Base-by-base conservation (phyloP, 164 flowering plant genomes). In the Saururus chinensis region DNA sequence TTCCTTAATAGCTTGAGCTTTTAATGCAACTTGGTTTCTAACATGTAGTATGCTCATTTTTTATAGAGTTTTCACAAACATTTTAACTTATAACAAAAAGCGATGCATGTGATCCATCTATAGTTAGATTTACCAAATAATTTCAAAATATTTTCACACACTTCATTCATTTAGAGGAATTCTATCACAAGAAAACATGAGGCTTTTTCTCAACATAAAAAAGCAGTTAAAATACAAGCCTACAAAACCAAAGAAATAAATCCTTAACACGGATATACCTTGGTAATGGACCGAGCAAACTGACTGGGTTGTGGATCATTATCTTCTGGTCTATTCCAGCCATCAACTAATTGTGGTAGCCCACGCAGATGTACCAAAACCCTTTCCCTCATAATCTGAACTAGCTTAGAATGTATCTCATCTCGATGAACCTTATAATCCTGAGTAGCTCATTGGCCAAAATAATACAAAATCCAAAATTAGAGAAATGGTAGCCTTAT, bases 321-420 rank as follows among this genome's bases (percentile, higher is more conserved):
- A 65, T 89, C 97, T 42, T 85, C 92, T 14, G 84, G 78, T 69
- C 86, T 79, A 66, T 86, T 95, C 99, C 96, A 91, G 67, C 80
- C 74, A 75, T 91, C 95, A 70, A 84, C 86, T 70, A 91, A 84
- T 73, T 88, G 92, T 58, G 96, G 96, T 76, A 95, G 70, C 14
- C 85, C 77, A 53, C 96, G 89, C 10, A 93, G 74, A 79, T 95
- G 97, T 65, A 80, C 76, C 76, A 87, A 69, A 68, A 95, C 76
- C 68, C 99, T 82, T 76, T 95, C 99, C 66, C 89, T 82, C 99
- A 95, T 91, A 71, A 95, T 95, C 78, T 95, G 97, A 67, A 95
- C 95, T 73, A 95, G 79, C 74, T 95, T 95, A 24, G 92, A 70
- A 73, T 88, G 96, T 73, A 95, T 95, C 74, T 91, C 99, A 76